A percentile compares a stretch with the other conserved stretches of the same genome.
These are phyloP conservation scores for Colletotrichum somersetense DNA, from an alignment of 2,329 filamentous ascomycete species.

Conservation along the genomic window DNA sequence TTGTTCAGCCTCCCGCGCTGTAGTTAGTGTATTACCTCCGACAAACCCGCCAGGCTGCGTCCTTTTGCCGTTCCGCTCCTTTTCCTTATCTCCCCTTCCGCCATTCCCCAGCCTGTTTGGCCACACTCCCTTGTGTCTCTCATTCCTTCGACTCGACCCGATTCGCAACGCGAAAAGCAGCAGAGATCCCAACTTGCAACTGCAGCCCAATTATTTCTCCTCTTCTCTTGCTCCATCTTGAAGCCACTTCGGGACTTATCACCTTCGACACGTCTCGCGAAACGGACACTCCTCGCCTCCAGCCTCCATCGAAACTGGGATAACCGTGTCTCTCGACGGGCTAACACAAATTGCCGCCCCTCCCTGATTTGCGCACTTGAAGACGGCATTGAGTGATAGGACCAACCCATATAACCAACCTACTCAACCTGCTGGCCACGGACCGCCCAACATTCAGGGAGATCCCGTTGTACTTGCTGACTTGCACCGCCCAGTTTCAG, in stretches of 20 bases:
- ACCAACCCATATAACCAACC: background rate
- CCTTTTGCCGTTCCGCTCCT: constrained; percentile 32
- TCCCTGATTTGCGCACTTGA: constrained; percentile 23
- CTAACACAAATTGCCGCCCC: constrained; percentile 22
- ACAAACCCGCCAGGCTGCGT: constrained; percentile 28
- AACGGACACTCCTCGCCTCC: background rate
- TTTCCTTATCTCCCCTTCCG: constrained; percentile 15
- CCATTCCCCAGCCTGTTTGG: constrained; percentile 34
- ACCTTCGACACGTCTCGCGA: constrained; percentile 27
- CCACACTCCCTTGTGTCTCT: constrained; percentile 23
- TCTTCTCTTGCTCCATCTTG: constrained; percentile 29
- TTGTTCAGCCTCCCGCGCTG: constrained; percentile 12
- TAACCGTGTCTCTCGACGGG: constrained; percentile 36
- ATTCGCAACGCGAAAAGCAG: background rate
- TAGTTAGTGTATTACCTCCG: constrained; percentile 2
- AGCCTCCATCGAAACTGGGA: constrained; percentile 26
- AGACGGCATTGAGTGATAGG: constrained; percentile 16
- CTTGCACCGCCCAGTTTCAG: constrained; percentile 43
- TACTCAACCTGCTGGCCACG: constrained; percentile 28
- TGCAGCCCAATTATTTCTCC: constrained; percentile 17
- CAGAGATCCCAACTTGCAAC: background rate
- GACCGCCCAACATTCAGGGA: constrained; percentile 29
- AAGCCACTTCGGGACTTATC: constrained; percentile 15
- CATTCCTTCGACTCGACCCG: constrained; percentile 12
- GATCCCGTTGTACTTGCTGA: constrained; percentile 31